Evolutionary conservation across 495 filamentous ascomycete species (phyloP).

Genomic region (Annulohypoxylon moriforme): DNA sequence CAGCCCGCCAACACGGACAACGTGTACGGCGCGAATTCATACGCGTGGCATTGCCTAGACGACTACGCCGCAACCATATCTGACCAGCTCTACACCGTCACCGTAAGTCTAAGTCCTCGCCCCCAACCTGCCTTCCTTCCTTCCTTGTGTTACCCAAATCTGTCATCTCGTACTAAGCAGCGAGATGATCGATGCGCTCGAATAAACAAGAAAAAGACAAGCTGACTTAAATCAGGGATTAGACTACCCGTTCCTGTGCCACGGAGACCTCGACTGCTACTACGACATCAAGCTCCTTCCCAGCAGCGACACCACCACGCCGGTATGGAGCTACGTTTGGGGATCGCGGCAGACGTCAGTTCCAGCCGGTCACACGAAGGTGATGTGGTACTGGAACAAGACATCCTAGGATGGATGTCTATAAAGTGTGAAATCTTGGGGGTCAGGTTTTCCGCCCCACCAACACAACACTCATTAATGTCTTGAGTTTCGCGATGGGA

Average conservation of each 20-base stretch:
- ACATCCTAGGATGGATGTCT: background rate
- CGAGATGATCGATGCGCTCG: background rate
- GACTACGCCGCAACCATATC: background rate
- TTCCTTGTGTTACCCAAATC: too few relatives aligned
- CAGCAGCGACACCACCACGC: background rate
- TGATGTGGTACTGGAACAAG: constrained; percentile 48
- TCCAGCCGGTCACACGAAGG: constrained; percentile 47
- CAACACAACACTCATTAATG: background rate
- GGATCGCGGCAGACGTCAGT: constrained; percentile 45
- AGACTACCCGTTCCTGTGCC: constrained; percentile 50
- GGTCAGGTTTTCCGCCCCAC: background rate
- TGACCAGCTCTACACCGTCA: constrained; percentile 48
- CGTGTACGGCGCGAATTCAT: constrained; percentile 43
- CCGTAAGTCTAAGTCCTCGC: constrained; percentile 14
- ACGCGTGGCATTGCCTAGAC: constrained; percentile 45
- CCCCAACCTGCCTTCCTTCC: too few relatives aligned
- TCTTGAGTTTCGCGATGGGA: background rate
- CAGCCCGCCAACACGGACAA: constrained; percentile 52
- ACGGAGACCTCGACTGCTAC: constrained; percentile 48
- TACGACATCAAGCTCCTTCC: constrained; percentile 47
- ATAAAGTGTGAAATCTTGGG: background rate
- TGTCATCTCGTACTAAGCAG: background rate
- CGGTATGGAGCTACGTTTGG: constrained; percentile 52
- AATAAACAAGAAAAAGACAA: background rate
- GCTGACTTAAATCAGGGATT: constrained; percentile 43